Percentiles rank a stretch among this genome's conserved stretches.
Evolutionary conservation across 2,329 filamentous ascomycete genomes (phyloP).

Genomic region (Beauveria australis): DNA sequence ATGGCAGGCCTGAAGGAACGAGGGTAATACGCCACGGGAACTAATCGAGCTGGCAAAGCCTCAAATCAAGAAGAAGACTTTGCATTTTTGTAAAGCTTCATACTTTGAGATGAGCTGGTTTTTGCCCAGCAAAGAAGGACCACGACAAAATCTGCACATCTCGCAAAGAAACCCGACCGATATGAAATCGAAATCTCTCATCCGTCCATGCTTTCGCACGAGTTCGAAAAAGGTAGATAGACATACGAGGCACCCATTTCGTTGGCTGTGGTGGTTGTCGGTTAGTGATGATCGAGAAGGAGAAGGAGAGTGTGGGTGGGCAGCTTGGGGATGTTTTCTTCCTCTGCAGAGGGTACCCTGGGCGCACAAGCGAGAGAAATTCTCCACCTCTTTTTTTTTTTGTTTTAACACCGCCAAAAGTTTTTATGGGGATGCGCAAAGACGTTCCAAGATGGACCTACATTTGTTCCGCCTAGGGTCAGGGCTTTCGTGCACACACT

Average conservation of each 20-base stretch:
- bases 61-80: not conserved
- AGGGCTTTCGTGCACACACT: constrained; percentile 19
- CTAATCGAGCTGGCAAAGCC: constrained; percentile 63
- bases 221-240: constrained; percentile 29
- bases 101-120: constrained; percentile 15
- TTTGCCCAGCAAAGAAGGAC: constrained; percentile 70
- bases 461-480: constrained; percentile 20
- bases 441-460: too few relatives aligned
- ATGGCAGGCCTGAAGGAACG: constrained; percentile 36
- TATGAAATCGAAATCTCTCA: constrained; percentile 19
- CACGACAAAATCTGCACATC: constrained; percentile 50
- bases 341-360: not conserved
- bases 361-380: not conserved
- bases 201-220: constrained; percentile 19
- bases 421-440: constrained; percentile 1
- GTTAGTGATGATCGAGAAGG: constrained; percentile 29
- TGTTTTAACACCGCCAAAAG: constrained; percentile 11
- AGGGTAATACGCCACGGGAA: constrained; percentile 49
- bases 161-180: constrained; percentile 36
- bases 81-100: not conserved
- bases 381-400: constrained; percentile 16
- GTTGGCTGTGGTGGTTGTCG: constrained; percentile 27
- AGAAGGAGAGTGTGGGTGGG: not conserved
- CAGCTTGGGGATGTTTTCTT: constrained; percentile 4
- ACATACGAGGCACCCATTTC: constrained; percentile 48